Conservation (phyloP, 1,284 basidiomycete species). For the Clitocybe nebularis region DNA sequence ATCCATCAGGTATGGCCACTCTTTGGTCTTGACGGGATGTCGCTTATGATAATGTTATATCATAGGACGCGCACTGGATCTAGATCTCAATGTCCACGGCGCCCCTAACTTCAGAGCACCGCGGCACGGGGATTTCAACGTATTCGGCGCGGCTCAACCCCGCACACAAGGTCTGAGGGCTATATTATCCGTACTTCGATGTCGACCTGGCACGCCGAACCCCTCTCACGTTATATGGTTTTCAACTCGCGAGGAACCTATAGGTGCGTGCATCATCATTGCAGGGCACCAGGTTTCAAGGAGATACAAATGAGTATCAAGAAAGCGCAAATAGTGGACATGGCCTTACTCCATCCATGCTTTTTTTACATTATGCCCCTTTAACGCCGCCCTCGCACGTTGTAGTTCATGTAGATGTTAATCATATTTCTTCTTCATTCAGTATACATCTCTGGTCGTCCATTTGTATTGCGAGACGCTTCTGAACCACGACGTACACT, state of each 20-base stretch:
- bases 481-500: conserved; percentile 81
- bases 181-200: conserved; percentile 84
- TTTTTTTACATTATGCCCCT: conserved; percentile 5
- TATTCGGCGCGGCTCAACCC: conserved; percentile 94
- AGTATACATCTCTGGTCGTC: conserved; percentile 91
- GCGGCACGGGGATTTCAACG: conserved; percentile 73
- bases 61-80: conserved; percentile 79
- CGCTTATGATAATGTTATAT: background rate
- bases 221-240: conserved; percentile 80
- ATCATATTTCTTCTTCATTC: conserved; percentile 22
- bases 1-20: conserved; percentile 66
- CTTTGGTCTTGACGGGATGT: background rate
- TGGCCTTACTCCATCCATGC: conserved; percentile 3
- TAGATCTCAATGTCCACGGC: conserved; percentile 91
- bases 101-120: conserved; percentile 94
- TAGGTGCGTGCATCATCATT: conserved; percentile 44
- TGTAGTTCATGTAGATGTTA: conserved; percentile 7
- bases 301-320: background rate
- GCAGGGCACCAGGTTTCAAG: background rate
- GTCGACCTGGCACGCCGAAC: conserved; percentile 60
- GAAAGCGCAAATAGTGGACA: background rate
- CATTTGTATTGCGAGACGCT: conserved; percentile 94
- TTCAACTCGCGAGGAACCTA: conserved; percentile 80
- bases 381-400: background rate
- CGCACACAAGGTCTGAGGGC: conserved; percentile 90